Conservation (phyloP, 2,329 filamentous ascomycete genomes). For the Aspergillus novofumigatus region DNA sequence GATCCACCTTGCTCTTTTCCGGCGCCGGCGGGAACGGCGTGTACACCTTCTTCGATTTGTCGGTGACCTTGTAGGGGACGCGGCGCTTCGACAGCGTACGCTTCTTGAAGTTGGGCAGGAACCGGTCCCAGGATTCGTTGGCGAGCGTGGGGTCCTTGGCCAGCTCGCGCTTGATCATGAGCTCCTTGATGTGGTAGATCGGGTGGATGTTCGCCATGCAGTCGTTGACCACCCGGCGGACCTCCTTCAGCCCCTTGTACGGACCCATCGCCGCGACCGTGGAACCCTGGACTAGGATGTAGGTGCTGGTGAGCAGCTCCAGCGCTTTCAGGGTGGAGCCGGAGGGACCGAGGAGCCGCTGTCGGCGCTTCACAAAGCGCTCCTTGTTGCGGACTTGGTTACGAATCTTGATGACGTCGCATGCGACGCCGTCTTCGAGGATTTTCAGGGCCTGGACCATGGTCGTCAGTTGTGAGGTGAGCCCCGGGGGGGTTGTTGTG, state of each 20-base stretch:
- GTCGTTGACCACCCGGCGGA: constrained; percentile 83
- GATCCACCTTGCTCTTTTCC: constrained; percentile 98
- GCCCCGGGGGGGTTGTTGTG: too few species aligned
- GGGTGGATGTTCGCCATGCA: constrained; percentile 94
- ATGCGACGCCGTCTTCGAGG: constrained; percentile 83
- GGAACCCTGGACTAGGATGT: constrained; percentile 94
- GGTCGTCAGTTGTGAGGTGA: neutral
- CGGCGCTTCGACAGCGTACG: constrained; percentile 79
- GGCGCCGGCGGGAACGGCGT: constrained; percentile 95
- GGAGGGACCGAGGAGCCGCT: constrained; percentile 85
- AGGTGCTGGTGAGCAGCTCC: constrained; percentile 84
- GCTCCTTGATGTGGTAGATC: constrained; percentile 89
- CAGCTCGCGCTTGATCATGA: constrained; percentile 91
- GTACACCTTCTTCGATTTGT: constrained; percentile 92
- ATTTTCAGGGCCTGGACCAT: constrained; percentile 70
- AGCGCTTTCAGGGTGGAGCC: constrained; percentile 92
- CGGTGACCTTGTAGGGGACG: constrained; percentile 77
- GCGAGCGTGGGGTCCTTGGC: constrained; percentile 83
- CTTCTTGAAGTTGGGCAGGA: constrained; percentile 96
- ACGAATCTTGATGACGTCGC: constrained; percentile 94
- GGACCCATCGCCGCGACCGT: constrained; percentile 89
- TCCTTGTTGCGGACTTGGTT: constrained; percentile 90
- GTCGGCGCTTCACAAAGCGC: constrained; percentile 88
- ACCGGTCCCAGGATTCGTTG: constrained; percentile 90
- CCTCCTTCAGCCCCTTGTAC: constrained; percentile 89